phyloP scores from a whole-genome alignment of 164 flowering plant genomes.

The Taxillus chinensis region DNA sequence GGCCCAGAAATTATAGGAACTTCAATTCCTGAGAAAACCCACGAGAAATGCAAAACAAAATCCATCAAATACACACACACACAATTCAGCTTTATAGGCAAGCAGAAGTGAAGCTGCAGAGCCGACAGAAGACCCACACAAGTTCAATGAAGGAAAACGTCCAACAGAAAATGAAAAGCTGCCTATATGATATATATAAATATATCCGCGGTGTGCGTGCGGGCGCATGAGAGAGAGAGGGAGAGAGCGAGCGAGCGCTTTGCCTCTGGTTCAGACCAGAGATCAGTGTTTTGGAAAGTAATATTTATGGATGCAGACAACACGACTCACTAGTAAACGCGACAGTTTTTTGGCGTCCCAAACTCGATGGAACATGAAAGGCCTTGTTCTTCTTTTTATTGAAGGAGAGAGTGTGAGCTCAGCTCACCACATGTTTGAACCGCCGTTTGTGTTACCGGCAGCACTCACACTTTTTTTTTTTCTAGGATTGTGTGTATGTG shows the following conservation, averaged over 20 bases:
- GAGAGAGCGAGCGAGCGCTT: slow-evolving; percentile 3
- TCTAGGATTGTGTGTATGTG: too few species aligned
- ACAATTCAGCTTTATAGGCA: neutral
- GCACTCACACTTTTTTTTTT: too few species aligned
- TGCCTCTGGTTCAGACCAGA: slow-evolving; percentile 6
- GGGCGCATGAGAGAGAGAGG: too few species aligned
- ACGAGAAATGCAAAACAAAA: neutral
- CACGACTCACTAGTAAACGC: slow-evolving; percentile 1
- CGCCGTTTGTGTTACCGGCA: too few species aligned
- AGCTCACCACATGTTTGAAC: neutral
- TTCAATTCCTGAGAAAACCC: neutral
- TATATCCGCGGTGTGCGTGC: too few species aligned
- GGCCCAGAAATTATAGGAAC: neutral
- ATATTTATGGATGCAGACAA: slow-evolving; percentile 1
- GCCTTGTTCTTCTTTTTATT: slow-evolving; percentile 3
- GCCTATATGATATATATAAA: too few species aligned
- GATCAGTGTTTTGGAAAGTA: neutral
- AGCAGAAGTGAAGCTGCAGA: neutral
- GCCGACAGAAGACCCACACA: neutral
- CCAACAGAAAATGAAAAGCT: neutral
- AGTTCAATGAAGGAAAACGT: neutral
- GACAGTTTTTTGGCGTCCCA: slow-evolving; percentile 1
- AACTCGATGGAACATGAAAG: slow-evolving; percentile 13
- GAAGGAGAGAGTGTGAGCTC: slow-evolving; percentile 10
- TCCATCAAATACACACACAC: neutral